Base-by-base conservation (phyloP, 1,139 yeast species). In the Citeromyces siamensis region DNA sequence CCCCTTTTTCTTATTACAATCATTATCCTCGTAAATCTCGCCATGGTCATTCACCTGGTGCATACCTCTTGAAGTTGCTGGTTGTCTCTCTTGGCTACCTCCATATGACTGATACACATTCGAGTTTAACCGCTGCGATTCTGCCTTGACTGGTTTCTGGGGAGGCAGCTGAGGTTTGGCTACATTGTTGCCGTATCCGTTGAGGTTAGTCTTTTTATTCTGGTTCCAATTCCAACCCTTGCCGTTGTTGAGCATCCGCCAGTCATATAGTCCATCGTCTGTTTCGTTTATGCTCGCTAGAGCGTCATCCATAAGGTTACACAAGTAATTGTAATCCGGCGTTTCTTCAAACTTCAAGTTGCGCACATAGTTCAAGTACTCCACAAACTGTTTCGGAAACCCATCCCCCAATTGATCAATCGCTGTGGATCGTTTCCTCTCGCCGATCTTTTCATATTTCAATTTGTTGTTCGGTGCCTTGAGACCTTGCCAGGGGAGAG, bases 401-500 rank as follows among this genome's bases (percentile, higher is more conserved):
- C 85, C 88, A 41, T 71, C 76, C 53, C 95, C 80, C 44, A 88
- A 64, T 37, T 83, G 86, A 40, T 68, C 68, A 33, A 90, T 80
- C 21, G 81, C 75, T 10, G 95, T 82, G 8, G 90, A 72, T 58
- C 86, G 84, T 61, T 88, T 88, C 59, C 88, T 88, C 52, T 84
- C 90, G 42, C 96, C 97, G 59, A 90, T 90, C 57, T 86, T 88
- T 59, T 90, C 97, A 58, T 90, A 90, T 59, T 90, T 90, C 54
- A 83, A 86, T 61, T 90, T 90, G 63, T 90, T 90, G 31, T 94
- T 86, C 45, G 95, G 94, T n/a, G 97, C 98, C 60, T 88, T 88
- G 46, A 90, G 69, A 20, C 98, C 97, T 63, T 90, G 98, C 98
- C 98, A 90, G 37, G 98, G 98, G 52, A 90, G 71, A 44, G 84